Evolutionary conservation across 1,284 basidiomycete species (phyloP).

Genomic region (Takashimella koratensis): DNA sequence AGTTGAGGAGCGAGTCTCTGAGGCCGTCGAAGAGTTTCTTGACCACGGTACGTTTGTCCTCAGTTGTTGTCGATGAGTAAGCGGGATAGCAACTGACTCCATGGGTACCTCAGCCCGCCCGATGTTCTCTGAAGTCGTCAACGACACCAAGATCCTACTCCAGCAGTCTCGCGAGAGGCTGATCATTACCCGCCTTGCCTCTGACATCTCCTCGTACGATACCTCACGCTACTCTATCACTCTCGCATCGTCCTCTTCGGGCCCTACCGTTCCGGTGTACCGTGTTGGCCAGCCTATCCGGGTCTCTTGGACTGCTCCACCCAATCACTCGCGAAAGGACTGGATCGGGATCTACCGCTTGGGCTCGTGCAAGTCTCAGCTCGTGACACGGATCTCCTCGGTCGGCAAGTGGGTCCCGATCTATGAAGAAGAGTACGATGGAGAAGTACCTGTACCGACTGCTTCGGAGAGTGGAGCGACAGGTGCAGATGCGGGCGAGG

Average conservation of each 20-base stretch:
- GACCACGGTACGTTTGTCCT: conserved; percentile 67
- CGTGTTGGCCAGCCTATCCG: conserved; percentile 86
- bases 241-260: conserved; percentile 50
- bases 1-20: conserved; percentile 86
- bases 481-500: conserved; percentile 56
- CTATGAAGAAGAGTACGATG: conserved; percentile 88
- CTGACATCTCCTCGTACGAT: conserved; percentile 74
- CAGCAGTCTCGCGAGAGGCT: conserved; percentile 84
- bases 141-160: conserved; percentile 87
- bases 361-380: conserved; percentile 75
- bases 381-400: conserved; percentile 81
- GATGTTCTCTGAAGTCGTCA: conserved; percentile 72
- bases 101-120: conserved; percentile 53
- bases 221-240: conserved; percentile 69
- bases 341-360: conserved; percentile 96
- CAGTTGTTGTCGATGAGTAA: too few species aligned
- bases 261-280: conserved; percentile 57
- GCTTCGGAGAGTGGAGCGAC: conserved; percentile 22
- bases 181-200: conserved; percentile 82
- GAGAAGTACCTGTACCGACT: conserved; percentile 64
- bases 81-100: too few species aligned
- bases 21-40: conserved; percentile 87
- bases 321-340: conserved; percentile 84
- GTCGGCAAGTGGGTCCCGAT: conserved; percentile 91
- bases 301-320: conserved; percentile 82